These are phyloP conservation scores for Solanum bulbocastanum DNA, from an alignment of 257 asterid species.

Conservation along the genomic window DNA sequence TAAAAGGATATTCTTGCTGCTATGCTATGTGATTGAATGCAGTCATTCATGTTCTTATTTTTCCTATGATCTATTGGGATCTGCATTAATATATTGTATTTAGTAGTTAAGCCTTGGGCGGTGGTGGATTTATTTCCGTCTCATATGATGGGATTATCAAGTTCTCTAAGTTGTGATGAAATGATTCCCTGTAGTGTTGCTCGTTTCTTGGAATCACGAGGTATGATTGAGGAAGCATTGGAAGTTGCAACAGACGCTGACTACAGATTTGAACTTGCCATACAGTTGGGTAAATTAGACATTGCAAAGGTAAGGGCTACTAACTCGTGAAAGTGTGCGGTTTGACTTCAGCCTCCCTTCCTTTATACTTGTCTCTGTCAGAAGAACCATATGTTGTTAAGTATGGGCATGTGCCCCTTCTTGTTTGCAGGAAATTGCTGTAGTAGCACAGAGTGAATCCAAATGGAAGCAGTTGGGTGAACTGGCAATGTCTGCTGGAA, in stretches of 20 bases:
- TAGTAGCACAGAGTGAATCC: conserved; percentile 63
- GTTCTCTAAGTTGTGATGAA: neutral
- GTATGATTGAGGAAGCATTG: conserved; percentile 85
- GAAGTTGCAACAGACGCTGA: conserved; percentile 93
- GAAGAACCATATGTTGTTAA: neutral
- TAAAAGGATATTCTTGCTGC: neutral
- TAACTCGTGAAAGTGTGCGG: neutral
- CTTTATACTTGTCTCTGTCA: neutral
- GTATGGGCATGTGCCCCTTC: conserved; percentile 3
- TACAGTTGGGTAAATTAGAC: conserved; percentile 79
- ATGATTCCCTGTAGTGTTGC: conserved; percentile 51
- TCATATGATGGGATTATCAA: neutral
- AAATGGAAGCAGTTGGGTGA: conserved; percentile 99
- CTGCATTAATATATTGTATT: neutral
- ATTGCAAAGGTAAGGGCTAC: conserved; percentile 62
- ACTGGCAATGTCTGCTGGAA: conserved; percentile 90
- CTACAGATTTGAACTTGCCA: conserved; percentile 93
- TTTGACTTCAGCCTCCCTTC: neutral
- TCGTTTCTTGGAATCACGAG: conserved; percentile 93
- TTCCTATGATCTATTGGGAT: neutral
- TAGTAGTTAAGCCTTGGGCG: neutral
- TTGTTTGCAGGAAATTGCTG: conserved; percentile 71
- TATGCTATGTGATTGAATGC: neutral
- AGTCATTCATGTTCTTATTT: neutral
- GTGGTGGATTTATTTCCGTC: neutral